Evolutionary conservation across 306 rosid species (phyloP), one percentile per base, ranked within the genome.

Genomic region (Malus sieversii): DNA sequence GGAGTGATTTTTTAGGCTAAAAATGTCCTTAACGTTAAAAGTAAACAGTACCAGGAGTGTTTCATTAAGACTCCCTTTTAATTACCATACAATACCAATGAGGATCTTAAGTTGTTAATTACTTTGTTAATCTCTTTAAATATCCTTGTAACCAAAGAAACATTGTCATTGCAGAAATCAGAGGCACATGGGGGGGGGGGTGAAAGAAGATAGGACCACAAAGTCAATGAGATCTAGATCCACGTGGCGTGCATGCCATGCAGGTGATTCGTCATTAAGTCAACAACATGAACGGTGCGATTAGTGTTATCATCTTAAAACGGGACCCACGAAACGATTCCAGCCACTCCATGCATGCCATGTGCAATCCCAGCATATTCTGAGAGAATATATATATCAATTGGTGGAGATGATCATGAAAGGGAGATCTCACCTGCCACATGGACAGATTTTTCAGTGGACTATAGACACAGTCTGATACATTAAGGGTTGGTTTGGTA

Each of bases 241-340:
- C 70, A 78, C 82, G 82, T 69, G 77, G 29, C 60, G 8, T 67
- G 4, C 71, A 72, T 66, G 55, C 68, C 32, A 10, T 38, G 57
- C 45, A 12, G 59, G 22, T 27, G 30, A 15, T 18, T 45, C 40
- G 33, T 8, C 6, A 64, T 32, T 32, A 70, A 45, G 68, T 77
- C 82, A 81, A 35, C 35, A 18, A 0, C 20, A 65, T 77, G 2
- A 14, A 82, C 67, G 80, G 71, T 25, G 23, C 32, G 79, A 75
- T 57, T 65, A 62, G 29, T 13, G 8, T 69, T 42, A 51, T 52
- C 72, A 27, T 19, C 64, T 3, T 8, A 59, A 33, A 77, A 45
- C 9, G 73, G 76, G 68, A 72, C 38, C 79, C 84, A 68, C 10
- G 73, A 75, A 75, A 84, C 84, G 77, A 82, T 84, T 70, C 59